Evolutionary conservation across 805 yeast species (phyloP), one percentile per base, ranked within the genome.

Genomic region (Teunomyces pallodes): DNA sequence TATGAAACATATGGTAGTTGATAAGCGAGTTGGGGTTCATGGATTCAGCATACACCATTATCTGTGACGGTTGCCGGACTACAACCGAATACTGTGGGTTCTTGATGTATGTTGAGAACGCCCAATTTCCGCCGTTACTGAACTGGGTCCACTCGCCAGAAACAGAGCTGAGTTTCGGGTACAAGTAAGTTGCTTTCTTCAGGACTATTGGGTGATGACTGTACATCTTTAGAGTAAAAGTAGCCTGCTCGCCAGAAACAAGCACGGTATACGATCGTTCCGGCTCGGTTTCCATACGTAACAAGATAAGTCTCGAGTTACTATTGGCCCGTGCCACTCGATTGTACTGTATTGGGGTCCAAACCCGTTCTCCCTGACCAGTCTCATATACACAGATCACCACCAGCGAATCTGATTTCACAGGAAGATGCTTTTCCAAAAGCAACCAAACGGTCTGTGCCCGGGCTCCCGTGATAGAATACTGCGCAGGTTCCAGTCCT

Each of bases 61-160:
- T 10, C 5, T 32, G 30, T 5, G 62, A 51, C 8, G 46, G 47
- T 2, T 52, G 48, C 1, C 46, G 31, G 0, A 64, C 59, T 9
- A 59, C 58, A 1, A 76, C 32, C 7, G 53, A 58, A 43, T 68
- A 82, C 52, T 82, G 87, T 0, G 89, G 89, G 52, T 84, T 84
- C 8, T 67, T 56, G 16, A 77, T 57, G 54, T 72, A 84, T 0
- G 76, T 61, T 5, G 75, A 66, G 20, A 66, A 49, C 0, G 75
- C 50, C 80, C 82, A 79, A 54, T 72, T 78, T 0, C 90, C 89
- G 2, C 87, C 88, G 40, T 75, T 61, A 12, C 60, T 62, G 2
- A 59, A 61, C 1, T 62, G 54, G 9, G 62, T 61, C 88, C 88
- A 84, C 24, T 58, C 57, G 14, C 74, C 84, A 1, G 58, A 45